Conservation (phyloP, 1,284 basidiomycete species). For the Irpex rosettiformis region DNA sequence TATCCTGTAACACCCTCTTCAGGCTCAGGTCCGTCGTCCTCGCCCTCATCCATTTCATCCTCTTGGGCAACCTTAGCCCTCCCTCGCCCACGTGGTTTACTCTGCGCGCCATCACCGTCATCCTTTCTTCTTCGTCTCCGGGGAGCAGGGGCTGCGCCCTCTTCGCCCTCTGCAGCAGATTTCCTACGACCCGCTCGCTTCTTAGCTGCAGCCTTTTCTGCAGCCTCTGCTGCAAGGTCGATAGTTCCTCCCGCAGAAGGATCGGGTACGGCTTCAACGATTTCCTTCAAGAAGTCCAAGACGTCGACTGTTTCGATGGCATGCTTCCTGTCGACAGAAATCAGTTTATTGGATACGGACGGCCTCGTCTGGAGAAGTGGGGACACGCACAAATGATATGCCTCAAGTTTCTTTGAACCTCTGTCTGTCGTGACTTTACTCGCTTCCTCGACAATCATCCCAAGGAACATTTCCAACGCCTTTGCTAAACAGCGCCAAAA, state of each 20-base stretch:
- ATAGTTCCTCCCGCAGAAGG: constrained; percentile 80
- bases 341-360: constrained; percentile 2
- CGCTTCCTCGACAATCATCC: constrained; percentile 82
- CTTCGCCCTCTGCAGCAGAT: constrained; percentile 29
- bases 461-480: constrained; percentile 93
- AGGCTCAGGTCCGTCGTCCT: constrained; percentile 14
- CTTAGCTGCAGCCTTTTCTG: constrained; percentile 48
- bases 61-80: constrained; percentile 16
- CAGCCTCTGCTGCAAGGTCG: constrained; percentile 57
- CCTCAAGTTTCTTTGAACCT: constrained; percentile 88
- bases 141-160: constrained; percentile 24
- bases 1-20: constrained; percentile 19
- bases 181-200: constrained; percentile 55
- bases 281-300: constrained; percentile 95
- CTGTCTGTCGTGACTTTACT: constrained; percentile 79
- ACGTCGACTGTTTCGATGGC: constrained; percentile 87
- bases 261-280: constrained; percentile 89
- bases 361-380: too few species aligned
- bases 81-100: constrained; percentile 6
- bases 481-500: constrained; percentile 64
- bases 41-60: constrained; percentile 22
- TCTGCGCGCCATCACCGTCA: constrained; percentile 25
- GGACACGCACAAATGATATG: constrained; percentile 90
- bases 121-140: constrained; percentile 27
- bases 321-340: constrained; percentile 71